Conservation (phyloP, 2,329 filamentous ascomycete species). For the Zymoseptoria crescenta region DNA sequence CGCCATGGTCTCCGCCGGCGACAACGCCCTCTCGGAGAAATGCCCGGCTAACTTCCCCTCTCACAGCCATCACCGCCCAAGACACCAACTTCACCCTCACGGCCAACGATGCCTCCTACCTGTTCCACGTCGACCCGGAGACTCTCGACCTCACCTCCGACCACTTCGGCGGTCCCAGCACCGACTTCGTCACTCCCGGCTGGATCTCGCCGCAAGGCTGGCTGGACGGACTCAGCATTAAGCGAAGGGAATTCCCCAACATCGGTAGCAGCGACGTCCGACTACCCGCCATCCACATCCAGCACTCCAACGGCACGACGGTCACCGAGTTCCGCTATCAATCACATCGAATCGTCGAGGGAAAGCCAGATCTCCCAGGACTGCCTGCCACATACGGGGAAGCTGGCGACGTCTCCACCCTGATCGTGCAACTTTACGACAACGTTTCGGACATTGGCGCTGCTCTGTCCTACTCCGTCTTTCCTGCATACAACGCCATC, state of each 20-base stretch:
- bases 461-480: constrained; percentile 56
- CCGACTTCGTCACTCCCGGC: constrained; percentile 44
- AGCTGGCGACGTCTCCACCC: constrained; percentile 50
- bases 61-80: constrained; percentile 45
- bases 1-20: background rate
- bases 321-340: constrained; percentile 52
- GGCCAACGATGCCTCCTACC: constrained; percentile 51
- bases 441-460: constrained; percentile 51
- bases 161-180: constrained; percentile 52
- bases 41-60: background rate
- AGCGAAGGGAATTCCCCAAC: constrained; percentile 57
- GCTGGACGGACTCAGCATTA: constrained; percentile 44
- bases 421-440: constrained; percentile 52
- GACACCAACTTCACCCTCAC: constrained; percentile 51
- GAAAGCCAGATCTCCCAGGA: constrained; percentile 50
- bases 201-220: constrained; percentile 43
- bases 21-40: too few relatives aligned
- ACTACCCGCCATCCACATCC: constrained; percentile 53
- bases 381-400: constrained; percentile 54
- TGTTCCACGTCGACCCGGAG: constrained; percentile 52
- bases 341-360: constrained; percentile 47
- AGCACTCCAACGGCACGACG: constrained; percentile 51
- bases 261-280: constrained; percentile 57
- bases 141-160: constrained; percentile 53
- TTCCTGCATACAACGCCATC: constrained; percentile 54